Evolutionary conservation across 1,139 yeast species (phyloP).

Genomic region (Debaryomyces udenii): DNA sequence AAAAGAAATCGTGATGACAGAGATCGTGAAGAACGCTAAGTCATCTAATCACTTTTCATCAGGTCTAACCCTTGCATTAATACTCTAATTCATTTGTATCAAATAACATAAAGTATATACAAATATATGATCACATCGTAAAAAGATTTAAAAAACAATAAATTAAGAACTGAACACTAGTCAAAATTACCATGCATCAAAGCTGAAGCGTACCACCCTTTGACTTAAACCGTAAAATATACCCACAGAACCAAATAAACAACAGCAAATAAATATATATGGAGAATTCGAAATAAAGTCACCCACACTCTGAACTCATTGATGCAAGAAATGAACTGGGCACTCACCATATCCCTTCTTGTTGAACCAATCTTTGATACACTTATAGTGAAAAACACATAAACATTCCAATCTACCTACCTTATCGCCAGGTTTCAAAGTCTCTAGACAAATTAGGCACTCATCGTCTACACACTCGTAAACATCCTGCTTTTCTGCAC

Average conservation of each 20-base stretch:
- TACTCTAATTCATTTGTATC: not conserved
- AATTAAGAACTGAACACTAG: slow-evolving; percentile 4
- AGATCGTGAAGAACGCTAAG: slow-evolving; percentile 47
- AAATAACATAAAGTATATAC: not conserved
- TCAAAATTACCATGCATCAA: no score
- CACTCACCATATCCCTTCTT: slow-evolving; percentile 85
- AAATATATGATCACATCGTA: slow-evolving; percentile 1
- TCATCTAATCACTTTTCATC: no score
- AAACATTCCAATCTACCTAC: slow-evolving; percentile 93
- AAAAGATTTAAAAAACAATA: not conserved
- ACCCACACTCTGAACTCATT: slow-evolving; percentile 16
- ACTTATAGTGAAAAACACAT: slow-evolving; percentile 88
- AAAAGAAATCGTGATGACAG: slow-evolving; percentile 45
- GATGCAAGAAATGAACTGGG: slow-evolving; percentile 68
- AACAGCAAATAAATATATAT: slow-evolving; percentile 5
- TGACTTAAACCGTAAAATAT: not conserved
- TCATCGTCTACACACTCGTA: slow-evolving; percentile 56
- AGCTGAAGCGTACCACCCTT: not conserved
- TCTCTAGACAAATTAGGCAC: slow-evolving; percentile 94
- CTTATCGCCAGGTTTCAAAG: slow-evolving; percentile 78
- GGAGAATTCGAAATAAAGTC: not conserved
- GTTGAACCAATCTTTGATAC: slow-evolving; percentile 89
- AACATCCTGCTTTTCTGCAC: slow-evolving; percentile 22
- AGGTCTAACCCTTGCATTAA: slow-evolving; percentile 3
- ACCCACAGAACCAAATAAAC: not conserved